Percentiles rank a stretch among this genome's conserved stretches.
These are phyloP conservation scores for Davidsoniella australis DNA, from an alignment of 2,329 filamentous ascomycete species.

Conservation along the genomic window DNA sequence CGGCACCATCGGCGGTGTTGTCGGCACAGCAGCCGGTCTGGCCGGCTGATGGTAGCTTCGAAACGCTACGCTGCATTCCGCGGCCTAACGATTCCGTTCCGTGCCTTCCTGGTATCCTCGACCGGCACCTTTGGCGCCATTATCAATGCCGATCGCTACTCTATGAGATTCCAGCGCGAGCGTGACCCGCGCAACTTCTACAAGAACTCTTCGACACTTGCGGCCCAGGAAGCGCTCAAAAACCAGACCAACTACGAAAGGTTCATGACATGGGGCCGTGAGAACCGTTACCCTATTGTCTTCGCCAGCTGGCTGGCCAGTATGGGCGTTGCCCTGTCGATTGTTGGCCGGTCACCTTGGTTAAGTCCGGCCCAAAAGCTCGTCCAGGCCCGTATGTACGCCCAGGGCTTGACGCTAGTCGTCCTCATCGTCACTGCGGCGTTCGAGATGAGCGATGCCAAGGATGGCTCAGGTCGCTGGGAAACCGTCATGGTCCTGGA, in stretches of 20 bases:
- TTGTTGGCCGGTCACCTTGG: constrained; percentile 64
- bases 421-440: constrained; percentile 69
- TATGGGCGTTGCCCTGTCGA: constrained; percentile 55
- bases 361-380: constrained; percentile 68
- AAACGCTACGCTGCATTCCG: constrained; percentile 64
- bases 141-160: constrained; percentile 62
- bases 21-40: constrained; percentile 50
- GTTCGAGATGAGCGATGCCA: constrained; percentile 65
- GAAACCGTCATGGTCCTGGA: constrained; percentile 70
- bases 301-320: constrained; percentile 64
- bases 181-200: constrained; percentile 53
- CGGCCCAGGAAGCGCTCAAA: constrained; percentile 35
- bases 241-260: constrained; percentile 41
- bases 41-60: constrained; percentile 51
- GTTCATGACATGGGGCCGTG: constrained; percentile 54
- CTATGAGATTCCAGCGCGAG: constrained; percentile 46
- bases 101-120: constrained; percentile 75
- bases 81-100: constrained; percentile 72
- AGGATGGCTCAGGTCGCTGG: constrained; percentile 60
- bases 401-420: constrained; percentile 72
- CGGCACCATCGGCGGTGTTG: constrained; percentile 53
- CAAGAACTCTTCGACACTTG: constrained; percentile 43
- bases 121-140: constrained; percentile 73
- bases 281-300: constrained; percentile 78
- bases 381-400: constrained; percentile 87